phyloP scores from a whole-genome alignment of 2,329 filamentous ascomycete species.

The Neonectria hederae region DNA sequence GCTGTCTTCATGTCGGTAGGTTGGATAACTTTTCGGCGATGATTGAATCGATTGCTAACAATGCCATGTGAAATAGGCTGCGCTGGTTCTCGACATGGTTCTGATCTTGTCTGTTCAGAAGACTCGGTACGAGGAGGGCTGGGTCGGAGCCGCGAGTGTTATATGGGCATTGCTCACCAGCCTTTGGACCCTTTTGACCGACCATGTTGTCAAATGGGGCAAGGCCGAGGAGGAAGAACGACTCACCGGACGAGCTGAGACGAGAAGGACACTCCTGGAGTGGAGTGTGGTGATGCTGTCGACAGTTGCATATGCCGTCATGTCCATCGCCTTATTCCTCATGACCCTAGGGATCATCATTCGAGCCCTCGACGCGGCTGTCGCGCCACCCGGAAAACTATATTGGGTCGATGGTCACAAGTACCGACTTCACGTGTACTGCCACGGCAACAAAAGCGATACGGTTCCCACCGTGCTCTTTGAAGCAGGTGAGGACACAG shows the following conservation, averaged over 20 bases:
- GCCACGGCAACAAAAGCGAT: slow-evolving; percentile 72
- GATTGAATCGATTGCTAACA: not conserved
- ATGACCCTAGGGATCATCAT: slow-evolving; percentile 83
- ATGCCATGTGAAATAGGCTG: slow-evolving; percentile 34
- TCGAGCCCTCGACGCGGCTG: slow-evolving; percentile 79
- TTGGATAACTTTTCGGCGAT: not conserved
- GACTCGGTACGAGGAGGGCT: slow-evolving; percentile 85
- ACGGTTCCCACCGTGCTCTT: slow-evolving; percentile 82
- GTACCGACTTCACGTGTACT: slow-evolving; percentile 88
- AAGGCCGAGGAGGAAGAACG: slow-evolving; percentile 94
- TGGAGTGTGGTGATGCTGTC: slow-evolving; percentile 84
- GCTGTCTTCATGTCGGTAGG: slow-evolving; percentile 69
- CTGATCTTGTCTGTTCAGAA: slow-evolving; percentile 79
- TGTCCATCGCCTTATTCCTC: slow-evolving; percentile 75
- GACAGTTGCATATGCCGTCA: slow-evolving; percentile 74
- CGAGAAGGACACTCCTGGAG: slow-evolving; percentile 80
- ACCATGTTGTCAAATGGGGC: slow-evolving; percentile 87
- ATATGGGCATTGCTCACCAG: slow-evolving; percentile 83
- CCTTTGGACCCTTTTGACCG: slow-evolving; percentile 80
- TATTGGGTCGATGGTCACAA: slow-evolving; percentile 85
- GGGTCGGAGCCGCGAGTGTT: slow-evolving; percentile 88
- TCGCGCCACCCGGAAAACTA: slow-evolving; percentile 76
- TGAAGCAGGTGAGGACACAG: slow-evolving; percentile 82
- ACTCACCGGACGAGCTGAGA: slow-evolving; percentile 88
- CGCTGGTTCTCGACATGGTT: slow-evolving; percentile 72